A percentile compares a stretch with the other conserved stretches of the same genome.
Conservation (phyloP, 805 yeast genomes). For the Candida lessepsii region DNA sequence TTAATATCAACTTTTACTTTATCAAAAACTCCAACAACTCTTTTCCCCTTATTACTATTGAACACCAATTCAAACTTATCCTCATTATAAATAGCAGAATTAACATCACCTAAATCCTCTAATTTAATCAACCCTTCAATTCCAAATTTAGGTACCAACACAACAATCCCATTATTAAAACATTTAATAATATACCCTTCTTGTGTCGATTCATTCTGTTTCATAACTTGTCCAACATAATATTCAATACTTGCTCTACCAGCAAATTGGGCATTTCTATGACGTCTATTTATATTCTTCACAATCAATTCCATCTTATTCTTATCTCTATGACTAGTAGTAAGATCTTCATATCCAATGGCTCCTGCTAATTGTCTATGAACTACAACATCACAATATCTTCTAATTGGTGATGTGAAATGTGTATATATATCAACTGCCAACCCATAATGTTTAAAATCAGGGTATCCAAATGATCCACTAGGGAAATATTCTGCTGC, state of each 20-base stretch:
- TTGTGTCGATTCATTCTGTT: constrained; percentile 72
- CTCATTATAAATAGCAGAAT: constrained; percentile 69
- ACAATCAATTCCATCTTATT: constrained; percentile 85
- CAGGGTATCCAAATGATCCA: constrained; percentile 86
- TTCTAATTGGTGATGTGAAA: constrained; percentile 96
- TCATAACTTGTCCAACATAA: constrained; percentile 97
- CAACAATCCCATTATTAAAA: constrained; percentile 91
- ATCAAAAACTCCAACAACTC: constrained; percentile 73
- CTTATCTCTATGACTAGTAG: constrained; percentile 82
- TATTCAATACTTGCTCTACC: constrained; percentile 98
- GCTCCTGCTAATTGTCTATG: constrained; percentile 99
- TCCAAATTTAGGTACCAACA: constrained; percentile 92
- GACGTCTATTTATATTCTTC: constrained; percentile 87
- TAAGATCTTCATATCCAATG: constrained; percentile 85
- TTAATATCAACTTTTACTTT: constrained; percentile 79
- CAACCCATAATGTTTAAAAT: constrained; percentile 93
- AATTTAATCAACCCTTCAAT: constrained; percentile 89
- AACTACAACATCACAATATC: constrained; percentile 97
- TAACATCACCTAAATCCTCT: constrained; percentile 67
- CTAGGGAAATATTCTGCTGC: constrained; percentile 97
- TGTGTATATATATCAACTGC: constrained; percentile 98
- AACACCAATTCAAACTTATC: constrained; percentile 70
- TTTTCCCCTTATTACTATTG: constrained; percentile 42
- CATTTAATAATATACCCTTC: constrained; percentile 92
- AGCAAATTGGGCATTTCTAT: constrained; percentile 97